Percentiles rank a stretch among this genome's conserved stretches.
Conservation (phyloP, 495 filamentous ascomycete species). For the Barbatosphaeria neglecta region DNA sequence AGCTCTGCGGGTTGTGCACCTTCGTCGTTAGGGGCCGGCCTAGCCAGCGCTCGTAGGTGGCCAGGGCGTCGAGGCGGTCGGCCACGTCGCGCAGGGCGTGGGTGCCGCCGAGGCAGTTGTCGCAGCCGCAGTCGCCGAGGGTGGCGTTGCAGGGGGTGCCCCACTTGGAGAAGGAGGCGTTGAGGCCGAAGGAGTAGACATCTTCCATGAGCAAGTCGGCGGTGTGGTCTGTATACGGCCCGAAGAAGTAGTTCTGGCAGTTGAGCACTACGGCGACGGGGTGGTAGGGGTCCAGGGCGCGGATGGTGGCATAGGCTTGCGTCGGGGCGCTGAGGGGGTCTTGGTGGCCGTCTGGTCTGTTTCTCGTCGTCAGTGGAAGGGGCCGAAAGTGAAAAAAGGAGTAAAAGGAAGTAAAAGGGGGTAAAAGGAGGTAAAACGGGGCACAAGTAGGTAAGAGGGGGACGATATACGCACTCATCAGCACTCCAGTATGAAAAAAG, state of each 20-base stretch:
- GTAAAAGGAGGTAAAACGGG: too few species aligned
- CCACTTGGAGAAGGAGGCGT: conserved; percentile 39
- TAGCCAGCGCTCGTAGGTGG: conserved; percentile 31
- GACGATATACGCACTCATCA: conserved; percentile 40
- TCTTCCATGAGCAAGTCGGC: conserved; percentile 59
- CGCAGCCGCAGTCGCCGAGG: conserved; percentile 63
- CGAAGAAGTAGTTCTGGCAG: conserved; percentile 60
- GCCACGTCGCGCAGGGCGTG: conserved; percentile 40
- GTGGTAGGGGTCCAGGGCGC: conserved; percentile 54
- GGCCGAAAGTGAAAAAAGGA: too few species aligned
- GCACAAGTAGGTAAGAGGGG: background rate
- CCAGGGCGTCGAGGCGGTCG: conserved; percentile 37
- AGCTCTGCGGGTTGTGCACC: conserved; percentile 53
- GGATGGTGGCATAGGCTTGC: conserved; percentile 31
- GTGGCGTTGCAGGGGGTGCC: conserved; percentile 49
- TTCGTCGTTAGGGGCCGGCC: conserved; percentile 40
- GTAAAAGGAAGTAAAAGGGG: too few species aligned
- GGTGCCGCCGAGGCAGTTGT: conserved; percentile 43
- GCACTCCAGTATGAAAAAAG: conserved; percentile 55
- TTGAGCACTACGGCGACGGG: conserved; percentile 55
- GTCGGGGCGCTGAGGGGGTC: conserved; percentile 40
- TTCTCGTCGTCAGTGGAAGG: too few species aligned
- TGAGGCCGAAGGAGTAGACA: conserved; percentile 53
- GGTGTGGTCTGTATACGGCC: conserved; percentile 44
- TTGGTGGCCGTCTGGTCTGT: conserved; percentile 51